phyloP scores from a whole-genome alignment of 352 stramenopile species.

The Phytophthora hibernalis region DNA sequence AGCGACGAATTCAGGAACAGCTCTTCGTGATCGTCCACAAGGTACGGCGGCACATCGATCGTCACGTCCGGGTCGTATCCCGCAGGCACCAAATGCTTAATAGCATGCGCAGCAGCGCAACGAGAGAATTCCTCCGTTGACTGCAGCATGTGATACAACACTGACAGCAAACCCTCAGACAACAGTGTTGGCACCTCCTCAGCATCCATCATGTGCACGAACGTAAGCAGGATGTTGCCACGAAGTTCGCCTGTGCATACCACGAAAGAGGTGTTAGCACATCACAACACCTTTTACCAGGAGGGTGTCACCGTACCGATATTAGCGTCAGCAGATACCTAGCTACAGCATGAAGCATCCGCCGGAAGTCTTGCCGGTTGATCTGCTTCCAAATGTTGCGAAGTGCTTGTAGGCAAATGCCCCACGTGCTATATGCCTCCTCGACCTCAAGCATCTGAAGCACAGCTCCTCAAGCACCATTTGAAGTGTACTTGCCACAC shows the following conservation, averaged over 20 bases:
- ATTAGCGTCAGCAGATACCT: constrained; percentile 81
- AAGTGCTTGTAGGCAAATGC: constrained; percentile 80
- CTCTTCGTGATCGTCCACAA: constrained; percentile 90
- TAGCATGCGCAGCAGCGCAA: constrained; percentile 82
- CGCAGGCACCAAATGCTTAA: constrained; percentile 85
- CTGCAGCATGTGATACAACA: constrained; percentile 85
- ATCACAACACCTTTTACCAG: constrained; percentile 4
- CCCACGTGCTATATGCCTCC: constrained; percentile 78
- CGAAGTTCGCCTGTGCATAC: constrained; percentile 66
- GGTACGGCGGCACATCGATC: constrained; percentile 80
- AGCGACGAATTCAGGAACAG: constrained; percentile 85
- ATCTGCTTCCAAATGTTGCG: constrained; percentile 92
- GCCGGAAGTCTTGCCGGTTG: constrained; percentile 82
- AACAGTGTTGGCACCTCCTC: constrained; percentile 73
- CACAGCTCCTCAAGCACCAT: constrained; percentile 90
- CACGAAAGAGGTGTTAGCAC: constrained; percentile 6
- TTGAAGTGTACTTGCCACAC: constrained; percentile 80
- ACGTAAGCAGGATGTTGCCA: constrained; percentile 88
- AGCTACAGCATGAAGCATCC: constrained; percentile 86
- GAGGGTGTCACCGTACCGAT: constrained; percentile 50
- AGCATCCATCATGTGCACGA: constrained; percentile 91
- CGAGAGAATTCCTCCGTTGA: constrained; percentile 78
- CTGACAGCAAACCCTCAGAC: constrained; percentile 78
- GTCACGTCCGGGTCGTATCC: constrained; percentile 78
- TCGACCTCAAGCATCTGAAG: constrained; percentile 90